A percentile compares a stretch with the other conserved stretches of the same genome.
These are phyloP conservation scores for Themeda triandra DNA, from an alignment of 176 grass and related monocot genomes.

Conservation along the genomic window DNA sequence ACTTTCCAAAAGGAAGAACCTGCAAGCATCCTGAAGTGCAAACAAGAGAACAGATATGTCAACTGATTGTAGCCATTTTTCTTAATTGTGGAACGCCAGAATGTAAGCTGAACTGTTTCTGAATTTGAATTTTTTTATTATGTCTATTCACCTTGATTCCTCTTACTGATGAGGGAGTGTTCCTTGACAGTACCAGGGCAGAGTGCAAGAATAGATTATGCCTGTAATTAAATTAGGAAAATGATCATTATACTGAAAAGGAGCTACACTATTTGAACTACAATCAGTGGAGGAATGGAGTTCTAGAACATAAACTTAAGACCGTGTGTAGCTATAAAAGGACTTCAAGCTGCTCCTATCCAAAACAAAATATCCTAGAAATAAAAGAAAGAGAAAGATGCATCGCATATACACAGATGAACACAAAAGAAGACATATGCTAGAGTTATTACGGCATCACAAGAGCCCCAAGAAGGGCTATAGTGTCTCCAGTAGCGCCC, in stretches of 20 bases:
- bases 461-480: constrained; percentile 76
- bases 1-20: constrained; percentile 72
- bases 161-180: constrained; percentile 60
- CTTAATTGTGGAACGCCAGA: not conserved
- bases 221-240: constrained; percentile 19
- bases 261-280: not conserved
- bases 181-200: constrained; percentile 82
- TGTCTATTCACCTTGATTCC: constrained; percentile 65
- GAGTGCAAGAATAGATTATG: constrained; percentile 94
- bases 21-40: constrained; percentile 53
- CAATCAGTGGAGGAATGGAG: not conserved
- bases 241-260: not conserved
- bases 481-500: constrained; percentile 62
- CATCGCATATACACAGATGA: not conserved
- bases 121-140: not conserved
- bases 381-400: not conserved
- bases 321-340: not conserved
- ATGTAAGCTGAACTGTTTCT: not conserved
- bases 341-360: no score
- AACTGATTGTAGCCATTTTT: not conserved
- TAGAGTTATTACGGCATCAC: constrained; percentile 73
- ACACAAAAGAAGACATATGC: not conserved
- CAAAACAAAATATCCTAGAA: not conserved
- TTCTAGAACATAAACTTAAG: not conserved
- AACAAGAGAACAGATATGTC: not conserved